Evolutionary conservation across 768 basidiomycete genomes (phyloP), one percentile per base, ranked within the genome.

Genomic region (Mycena galopus): DNA sequence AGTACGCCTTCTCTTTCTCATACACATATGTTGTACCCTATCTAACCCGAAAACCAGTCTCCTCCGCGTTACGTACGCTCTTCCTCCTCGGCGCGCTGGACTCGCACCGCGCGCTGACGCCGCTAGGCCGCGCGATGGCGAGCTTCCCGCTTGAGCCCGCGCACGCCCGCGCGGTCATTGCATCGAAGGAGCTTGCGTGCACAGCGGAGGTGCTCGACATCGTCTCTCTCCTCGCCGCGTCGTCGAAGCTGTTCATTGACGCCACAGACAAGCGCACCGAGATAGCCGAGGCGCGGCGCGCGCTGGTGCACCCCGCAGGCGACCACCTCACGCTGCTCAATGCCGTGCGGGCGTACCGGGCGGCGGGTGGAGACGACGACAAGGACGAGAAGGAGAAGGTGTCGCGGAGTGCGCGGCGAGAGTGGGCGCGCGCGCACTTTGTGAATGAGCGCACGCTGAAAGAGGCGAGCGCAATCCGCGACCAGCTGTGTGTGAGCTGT

Each of bases 251-350:
- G 30, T 96, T 97, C 83, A 73, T 94, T 65, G 95, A 97, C 80
- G 82, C 90, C 17, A 87, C 88, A 23, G 92, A 95, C 67, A 87
- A 92, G 35, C 91, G 96, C 27, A 94, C 96, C 47, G 85, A 85
- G 11, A 92, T 93, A 6, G 83, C 88, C 1, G 92, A 92, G 61
- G 91, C 91, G 3, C 89, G 95, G 5, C 82, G 85, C 47, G 94
- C 94, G 81, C 98, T 99, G 79, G 85, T 90, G 9, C 94, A 97
- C 82, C 84, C 91, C 0, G 88, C 91, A 35, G 97, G 98, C 7
- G 98, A 99, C 81, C 98, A 99, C 81, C 84, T 97, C 73, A 97
- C 95, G 25, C 87, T 94, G 65, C 88, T 98, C 73, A 97, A 97
- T 76, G 92, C 92, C n/a, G 84, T 97, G 29, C 88, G 90, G 12